Evolutionary conservation across 306 rosid genomes (phyloP), one percentile per base, ranked within the genome.

Genomic region (Acacia melanoxylon): DNA sequence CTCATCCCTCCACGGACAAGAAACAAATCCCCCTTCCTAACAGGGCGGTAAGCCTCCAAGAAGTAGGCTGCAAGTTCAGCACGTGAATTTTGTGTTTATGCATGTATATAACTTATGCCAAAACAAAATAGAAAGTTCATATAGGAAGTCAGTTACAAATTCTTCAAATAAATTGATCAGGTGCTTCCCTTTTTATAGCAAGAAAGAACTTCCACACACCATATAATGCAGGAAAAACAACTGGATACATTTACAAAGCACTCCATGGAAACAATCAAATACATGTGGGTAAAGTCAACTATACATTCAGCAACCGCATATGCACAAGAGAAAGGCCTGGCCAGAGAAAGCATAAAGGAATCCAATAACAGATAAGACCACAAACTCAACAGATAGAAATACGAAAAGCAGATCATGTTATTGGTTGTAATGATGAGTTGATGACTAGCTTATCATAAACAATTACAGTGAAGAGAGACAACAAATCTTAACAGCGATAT

Each of bases 1-100:
- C 94, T 83, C 92, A 84, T 87, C 65, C 91, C 92, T 81, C 91
- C 94, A 48, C 94, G 87, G 44, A 90, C 89, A 62, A 88, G 85
- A 80, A 90, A 88, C 66, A 90, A 74, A 84, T 90, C 94, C 24
- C 92, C 94, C 73, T 83, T 90, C 82, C 89, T 90, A 66, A 90
- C 88, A 29, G 92, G 94, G 29, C 94, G 94, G 75, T 88, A 90
- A 84, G 94, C 83, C 74, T 88, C 91, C 86, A 85, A 59, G 86
- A 90, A 90, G 75, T 90, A 90, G 5, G 94, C 92, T 90, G 90
- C 82, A 86, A 31, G 66, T 72, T 25, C 8, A 17, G 29, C 49
- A 70, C 10, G 17, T n/a, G 14, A 29, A 49, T 46, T 25, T 25
- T 27, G 29, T 13, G 3, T 29, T 27, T 9, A 51, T 52, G 52